Conservation (phyloP, 139 green algal genomes). For the Gonium pectorale region DNA sequence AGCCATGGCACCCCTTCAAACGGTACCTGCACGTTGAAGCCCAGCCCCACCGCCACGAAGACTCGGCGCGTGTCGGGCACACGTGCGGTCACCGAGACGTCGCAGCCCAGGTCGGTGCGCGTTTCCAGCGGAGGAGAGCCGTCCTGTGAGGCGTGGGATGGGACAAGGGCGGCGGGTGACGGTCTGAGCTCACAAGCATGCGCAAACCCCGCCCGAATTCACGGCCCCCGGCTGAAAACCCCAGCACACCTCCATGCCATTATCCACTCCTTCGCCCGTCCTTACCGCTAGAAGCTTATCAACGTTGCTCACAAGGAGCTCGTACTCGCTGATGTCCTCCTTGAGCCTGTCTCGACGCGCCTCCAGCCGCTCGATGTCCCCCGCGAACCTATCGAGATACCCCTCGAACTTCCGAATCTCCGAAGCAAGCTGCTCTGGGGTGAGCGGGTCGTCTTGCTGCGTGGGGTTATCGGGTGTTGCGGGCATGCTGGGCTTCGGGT, state of each 20-base stretch:
- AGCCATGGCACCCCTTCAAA: constrained; percentile 28
- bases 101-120: constrained; percentile 53
- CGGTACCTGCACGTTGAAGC: constrained; percentile 63
- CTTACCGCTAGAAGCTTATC: constrained; percentile 7
- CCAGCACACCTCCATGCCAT: neutral
- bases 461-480: neutral
- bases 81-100: constrained; percentile 50
- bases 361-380: constrained; percentile 31
- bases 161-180: neutral
- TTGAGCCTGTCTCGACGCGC: constrained; percentile 19
- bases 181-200: too few species aligned
- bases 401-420: neutral
- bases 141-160: constrained; percentile 1
- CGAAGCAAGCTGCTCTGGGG: neutral
- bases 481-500: neutral
- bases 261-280: neutral
- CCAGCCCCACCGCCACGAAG: constrained; percentile 61
- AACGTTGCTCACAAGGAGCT: constrained; percentile 2
- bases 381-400: constrained; percentile 27
- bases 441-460: neutral
- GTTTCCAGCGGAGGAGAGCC: constrained; percentile 39
- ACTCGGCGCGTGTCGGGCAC: constrained; percentile 57
- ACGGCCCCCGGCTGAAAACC: neutral
- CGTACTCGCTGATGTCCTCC: constrained; percentile 36
- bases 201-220: too few species aligned